Conservation (phyloP, 306 rosid species). For the Cercis canadensis region DNA sequence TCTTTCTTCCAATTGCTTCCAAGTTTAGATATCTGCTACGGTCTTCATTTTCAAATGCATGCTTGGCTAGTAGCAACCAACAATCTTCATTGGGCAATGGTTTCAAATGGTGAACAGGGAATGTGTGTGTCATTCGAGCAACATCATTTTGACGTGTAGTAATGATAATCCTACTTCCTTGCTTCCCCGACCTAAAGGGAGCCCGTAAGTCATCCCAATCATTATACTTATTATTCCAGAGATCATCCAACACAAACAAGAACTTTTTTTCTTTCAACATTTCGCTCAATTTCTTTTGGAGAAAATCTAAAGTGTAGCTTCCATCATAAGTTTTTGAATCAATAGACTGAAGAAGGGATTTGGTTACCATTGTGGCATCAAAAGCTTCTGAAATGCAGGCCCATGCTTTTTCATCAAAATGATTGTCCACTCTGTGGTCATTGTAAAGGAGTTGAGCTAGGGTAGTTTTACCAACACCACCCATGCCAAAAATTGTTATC, state of each 20-base stretch:
- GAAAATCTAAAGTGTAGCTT: slow-evolving; percentile 37
- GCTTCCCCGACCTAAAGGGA: slow-evolving; percentile 26
- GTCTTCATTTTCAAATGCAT: slow-evolving; percentile 39
- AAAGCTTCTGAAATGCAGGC: slow-evolving; percentile 38
- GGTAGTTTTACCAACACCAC: slow-evolving; percentile 42
- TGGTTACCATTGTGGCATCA: slow-evolving; percentile 37
- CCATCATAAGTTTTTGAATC: background rate
- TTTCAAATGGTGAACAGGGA: slow-evolving; percentile 30
- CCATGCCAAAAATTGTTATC: slow-evolving; percentile 22
- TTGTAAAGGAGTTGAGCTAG: slow-evolving; percentile 25
- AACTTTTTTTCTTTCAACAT: slow-evolving; percentile 31
- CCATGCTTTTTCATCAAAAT: slow-evolving; percentile 23
- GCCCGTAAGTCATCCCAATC: slow-evolving; percentile 42
- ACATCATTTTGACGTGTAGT: slow-evolving; percentile 39
- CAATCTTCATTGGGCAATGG: slow-evolving; percentile 37
- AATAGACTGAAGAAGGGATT: slow-evolving; percentile 36
- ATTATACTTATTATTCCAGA: slow-evolving; percentile 41
- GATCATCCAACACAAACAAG: slow-evolving; percentile 46
- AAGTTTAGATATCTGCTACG: background rate
- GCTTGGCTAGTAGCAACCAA: slow-evolving; percentile 38
- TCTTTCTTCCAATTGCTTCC: slow-evolving; percentile 33
- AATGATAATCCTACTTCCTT: slow-evolving; percentile 46
- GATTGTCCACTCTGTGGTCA: background rate
- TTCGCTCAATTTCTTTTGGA: slow-evolving; percentile 37
- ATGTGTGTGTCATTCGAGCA: slow-evolving; percentile 38